Conservation (phyloP, 345 rosid genomes). For the Citrus sinensis region DVS_A1.0 CM039168.1:25352001-25352500, state of each 20-base stretch:
- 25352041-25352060: not conserved
- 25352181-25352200: not conserved
- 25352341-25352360: not conserved
- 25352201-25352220: no score
- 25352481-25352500: no score
- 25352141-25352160: not conserved
- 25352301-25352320: no score
- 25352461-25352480: not conserved
- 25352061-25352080: not conserved
- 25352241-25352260: no score
- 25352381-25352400: not conserved
- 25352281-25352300: no score
- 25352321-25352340: not conserved
- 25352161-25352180: not conserved
- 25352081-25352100: not conserved
- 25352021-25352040: no score
- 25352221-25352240: no score
- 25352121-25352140: not conserved
- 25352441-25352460: not conserved
- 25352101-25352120: not conserved
- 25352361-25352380: not conserved
- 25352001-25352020: not conserved
- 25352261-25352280: no score
- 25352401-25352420: not conserved
- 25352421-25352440: not conserved